Percentiles rank a stretch among this genome's conserved stretches.
Evolutionary conservation across 495 filamentous ascomycete genomes (phyloP).

Genomic region (Cercophora samala): DNA sequence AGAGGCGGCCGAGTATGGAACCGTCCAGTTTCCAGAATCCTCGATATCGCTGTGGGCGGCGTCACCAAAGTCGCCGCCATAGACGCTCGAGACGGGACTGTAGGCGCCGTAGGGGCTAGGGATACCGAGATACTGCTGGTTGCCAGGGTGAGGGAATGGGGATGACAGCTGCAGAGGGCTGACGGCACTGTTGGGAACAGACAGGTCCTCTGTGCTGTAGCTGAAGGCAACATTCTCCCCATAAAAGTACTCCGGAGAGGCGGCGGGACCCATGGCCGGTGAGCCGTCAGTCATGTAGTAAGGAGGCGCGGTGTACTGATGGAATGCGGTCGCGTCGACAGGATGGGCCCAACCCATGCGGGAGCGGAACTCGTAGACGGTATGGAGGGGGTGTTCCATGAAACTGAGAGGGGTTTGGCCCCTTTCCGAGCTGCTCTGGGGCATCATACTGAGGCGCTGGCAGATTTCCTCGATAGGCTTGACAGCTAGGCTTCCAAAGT

Average conservation of each 20-base stretch:
- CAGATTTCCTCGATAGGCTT: conserved; percentile 76
- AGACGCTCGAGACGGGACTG: conserved; percentile 54
- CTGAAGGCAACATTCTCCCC: conserved; percentile 52
- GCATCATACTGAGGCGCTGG: conserved; percentile 53
- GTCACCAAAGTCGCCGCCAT: conserved; percentile 48
- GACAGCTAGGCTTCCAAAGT: conserved; percentile 73
- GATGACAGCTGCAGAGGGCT: conserved; percentile 52
- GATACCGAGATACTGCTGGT: conserved; percentile 53
- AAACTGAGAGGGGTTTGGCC: conserved; percentile 51
- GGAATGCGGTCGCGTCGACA: conserved; percentile 51
- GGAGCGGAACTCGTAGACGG: conserved; percentile 56
- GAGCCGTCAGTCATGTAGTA: conserved; percentile 44
- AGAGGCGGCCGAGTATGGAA: conserved; percentile 36
- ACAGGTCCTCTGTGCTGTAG: conserved; percentile 56
- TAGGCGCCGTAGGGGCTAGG: conserved; percentile 54
- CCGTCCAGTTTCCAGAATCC: conserved; percentile 43
- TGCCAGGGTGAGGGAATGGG: conserved; percentile 32
- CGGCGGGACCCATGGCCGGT: conserved; percentile 36
- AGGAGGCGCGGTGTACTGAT: conserved; percentile 47
- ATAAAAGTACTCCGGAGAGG: conserved; percentile 42
- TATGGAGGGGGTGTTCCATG: conserved; percentile 63
- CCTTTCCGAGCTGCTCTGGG: conserved; percentile 41
- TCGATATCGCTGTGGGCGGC: conserved; percentile 54
- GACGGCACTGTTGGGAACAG: conserved; percentile 41
- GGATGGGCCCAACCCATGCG: conserved; percentile 61